These are phyloP conservation scores for Phytophthora idaei DNA, from an alignment of 352 stramenopile species.

Conservation along the genomic window DNA sequence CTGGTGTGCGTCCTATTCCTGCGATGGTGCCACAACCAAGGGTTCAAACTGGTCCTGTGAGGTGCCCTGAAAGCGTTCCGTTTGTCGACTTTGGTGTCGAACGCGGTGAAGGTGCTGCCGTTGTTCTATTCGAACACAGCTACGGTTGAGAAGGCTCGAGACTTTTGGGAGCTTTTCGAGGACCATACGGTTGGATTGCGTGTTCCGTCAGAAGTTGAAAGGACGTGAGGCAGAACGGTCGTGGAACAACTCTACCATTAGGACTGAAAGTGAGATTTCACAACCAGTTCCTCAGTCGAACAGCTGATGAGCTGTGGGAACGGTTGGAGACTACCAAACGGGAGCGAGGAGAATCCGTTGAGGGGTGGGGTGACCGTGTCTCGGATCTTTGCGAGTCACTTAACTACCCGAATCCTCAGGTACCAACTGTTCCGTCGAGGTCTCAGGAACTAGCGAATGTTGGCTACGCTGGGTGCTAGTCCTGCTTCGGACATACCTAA, in stretches of 20 bases:
- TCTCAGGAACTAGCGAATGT: not conserved
- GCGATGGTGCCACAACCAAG: no score
- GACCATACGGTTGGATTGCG: no score
- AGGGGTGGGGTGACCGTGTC: not conserved
- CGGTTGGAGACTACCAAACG: slow-evolving; percentile 7
- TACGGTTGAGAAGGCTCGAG: no score
- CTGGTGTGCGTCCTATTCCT: no score
- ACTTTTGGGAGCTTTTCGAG: not conserved
- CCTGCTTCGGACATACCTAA: not conserved
- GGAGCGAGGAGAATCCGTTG: not conserved
- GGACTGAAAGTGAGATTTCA: not conserved
- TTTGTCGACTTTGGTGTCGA: no score
- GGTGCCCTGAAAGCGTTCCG: no score
- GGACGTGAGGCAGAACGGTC: not conserved
- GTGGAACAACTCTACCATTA: not conserved
- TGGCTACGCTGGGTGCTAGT: not conserved
- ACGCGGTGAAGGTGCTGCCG: no score
- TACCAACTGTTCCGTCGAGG: not conserved
- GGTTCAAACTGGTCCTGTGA: no score
- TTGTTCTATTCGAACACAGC: no score
- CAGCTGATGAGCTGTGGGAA: not conserved
- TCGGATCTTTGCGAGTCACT: not conserved
- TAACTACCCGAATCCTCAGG: not conserved
- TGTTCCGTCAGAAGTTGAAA: not conserved
- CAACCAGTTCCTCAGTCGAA: not conserved